Conservation (phyloP, 257 asterid genomes). For the Linaria vulgaris region DNA sequence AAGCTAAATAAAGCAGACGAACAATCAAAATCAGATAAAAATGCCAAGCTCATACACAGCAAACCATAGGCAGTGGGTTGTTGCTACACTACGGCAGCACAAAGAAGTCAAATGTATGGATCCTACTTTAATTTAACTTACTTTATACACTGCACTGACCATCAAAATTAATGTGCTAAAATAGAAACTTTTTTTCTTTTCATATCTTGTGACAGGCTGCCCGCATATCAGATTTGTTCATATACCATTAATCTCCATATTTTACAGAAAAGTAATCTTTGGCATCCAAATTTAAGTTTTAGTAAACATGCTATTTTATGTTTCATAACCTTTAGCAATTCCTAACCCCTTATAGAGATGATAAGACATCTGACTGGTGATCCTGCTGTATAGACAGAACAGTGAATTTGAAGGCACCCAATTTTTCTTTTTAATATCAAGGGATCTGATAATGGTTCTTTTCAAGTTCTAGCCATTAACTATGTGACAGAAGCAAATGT, state of each 20-base stretch:
- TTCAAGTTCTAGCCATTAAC: neutral
- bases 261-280: neutral
- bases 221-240: neutral
- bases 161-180: too few species aligned
- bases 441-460: slow-evolving; percentile 8
- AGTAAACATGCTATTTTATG: neutral
- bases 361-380: neutral
- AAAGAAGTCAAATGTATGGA: neutral
- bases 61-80: neutral
- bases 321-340: neutral
- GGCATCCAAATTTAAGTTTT: neutral
- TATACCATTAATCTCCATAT: neutral
- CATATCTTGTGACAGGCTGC: too few species aligned
- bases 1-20: slow-evolving; percentile 9
- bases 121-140: neutral
- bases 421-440: slow-evolving; percentile 2
- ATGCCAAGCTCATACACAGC: neutral
- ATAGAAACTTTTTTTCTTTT: too few species aligned
- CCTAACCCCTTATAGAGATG: neutral
- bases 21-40: neutral
- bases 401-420: neutral
- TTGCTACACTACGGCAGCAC: neutral
- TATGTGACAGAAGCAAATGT: neutral
- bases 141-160: neutral
- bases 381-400: neutral